These are phyloP conservation scores for Bertia moriformis DNA, from an alignment of 2,329 filamentous ascomycete species.

Conservation along the genomic window DNA sequence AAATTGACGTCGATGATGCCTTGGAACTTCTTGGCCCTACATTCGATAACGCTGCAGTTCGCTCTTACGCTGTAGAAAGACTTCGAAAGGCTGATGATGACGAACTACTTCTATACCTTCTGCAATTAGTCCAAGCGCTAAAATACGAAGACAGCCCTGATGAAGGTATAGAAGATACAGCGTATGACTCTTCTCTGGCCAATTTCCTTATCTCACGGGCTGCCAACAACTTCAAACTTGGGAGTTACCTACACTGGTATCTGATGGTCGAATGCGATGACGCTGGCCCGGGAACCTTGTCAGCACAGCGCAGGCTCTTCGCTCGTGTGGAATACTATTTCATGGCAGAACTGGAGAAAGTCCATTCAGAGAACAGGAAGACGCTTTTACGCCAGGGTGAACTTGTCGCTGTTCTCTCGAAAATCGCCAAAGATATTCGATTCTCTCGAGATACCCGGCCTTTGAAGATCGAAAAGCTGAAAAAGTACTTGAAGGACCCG, in stretches of 20 bases:
- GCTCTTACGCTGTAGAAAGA: constrained; percentile 84
- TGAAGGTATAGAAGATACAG: constrained; percentile 42
- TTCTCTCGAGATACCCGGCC: constrained; percentile 63
- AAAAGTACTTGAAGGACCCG: constrained; percentile 70
- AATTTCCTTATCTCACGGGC: constrained; percentile 80
- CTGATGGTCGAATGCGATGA: constrained; percentile 96
- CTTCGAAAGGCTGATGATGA: constrained; percentile 84
- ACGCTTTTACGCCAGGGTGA: constrained; percentile 77
- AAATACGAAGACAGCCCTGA: constrained; percentile 75
- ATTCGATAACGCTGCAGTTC: constrained; percentile 75
- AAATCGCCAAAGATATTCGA: constrained; percentile 78
- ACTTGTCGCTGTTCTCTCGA: constrained; percentile 71
- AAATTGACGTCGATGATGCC: constrained; percentile 93
- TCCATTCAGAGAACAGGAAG: constrained; percentile 60
- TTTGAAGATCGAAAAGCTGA: constrained; percentile 71
- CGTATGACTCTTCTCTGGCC: constrained; percentile 70
- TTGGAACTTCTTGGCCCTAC: constrained; percentile 84
- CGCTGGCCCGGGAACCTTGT: constrained; percentile 56
- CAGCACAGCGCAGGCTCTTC: constrained; percentile 71
- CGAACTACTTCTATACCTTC: constrained; percentile 75
- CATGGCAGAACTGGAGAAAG: constrained; percentile 71
- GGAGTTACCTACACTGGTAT: constrained; percentile 96
- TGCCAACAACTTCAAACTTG: constrained; percentile 73
- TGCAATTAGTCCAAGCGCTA: constrained; percentile 88
- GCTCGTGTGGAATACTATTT: constrained; percentile 91